Conservation (phyloP, 257 asterid species). For the Solanum lycopersicoides region DNA sequence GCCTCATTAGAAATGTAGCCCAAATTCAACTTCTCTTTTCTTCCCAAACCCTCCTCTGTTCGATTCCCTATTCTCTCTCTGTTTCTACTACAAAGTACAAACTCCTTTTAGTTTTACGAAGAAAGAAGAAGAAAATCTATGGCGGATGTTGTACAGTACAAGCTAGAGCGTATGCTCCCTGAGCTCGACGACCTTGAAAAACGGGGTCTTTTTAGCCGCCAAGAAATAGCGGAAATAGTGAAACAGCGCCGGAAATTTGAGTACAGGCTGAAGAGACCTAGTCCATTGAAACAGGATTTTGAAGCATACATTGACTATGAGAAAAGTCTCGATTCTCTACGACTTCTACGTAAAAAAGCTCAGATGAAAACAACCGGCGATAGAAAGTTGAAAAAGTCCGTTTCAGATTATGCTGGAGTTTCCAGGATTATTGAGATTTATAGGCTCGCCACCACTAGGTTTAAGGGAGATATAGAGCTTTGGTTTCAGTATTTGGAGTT, state of each 20-base stretch:
- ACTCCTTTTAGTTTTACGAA: background rate
- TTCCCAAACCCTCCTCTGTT: background rate
- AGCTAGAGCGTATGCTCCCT: constrained; percentile 84
- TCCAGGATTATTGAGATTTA: constrained; percentile 65
- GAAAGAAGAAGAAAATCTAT: constrained; percentile 5
- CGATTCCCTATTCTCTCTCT: background rate
- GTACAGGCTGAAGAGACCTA: constrained; percentile 84
- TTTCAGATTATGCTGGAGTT: constrained; percentile 66
- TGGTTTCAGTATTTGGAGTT: constrained; percentile 97
- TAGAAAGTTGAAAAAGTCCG: constrained; percentile 42
- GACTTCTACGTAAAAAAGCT: constrained; percentile 59
- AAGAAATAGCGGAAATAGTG: constrained; percentile 76
- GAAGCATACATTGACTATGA: constrained; percentile 68
- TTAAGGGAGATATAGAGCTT: constrained; percentile 79
- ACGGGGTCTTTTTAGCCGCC: constrained; percentile 65
- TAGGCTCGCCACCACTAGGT: constrained; percentile 68
- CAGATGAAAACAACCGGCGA: constrained; percentile 18
- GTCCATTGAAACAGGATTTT: constrained; percentile 74
- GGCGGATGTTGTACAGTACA: constrained; percentile 91
- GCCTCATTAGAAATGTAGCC: background rate
- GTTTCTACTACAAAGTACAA: background rate
- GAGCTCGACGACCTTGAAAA: constrained; percentile 81
- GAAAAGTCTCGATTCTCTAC: constrained; percentile 63
- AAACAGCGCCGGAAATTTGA: constrained; percentile 90
- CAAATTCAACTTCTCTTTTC: background rate